A percentile compares a stretch with the other conserved stretches of the same genome.
Conservation (phyloP, 179 eudicot species). For the Pouteria campechiana region DNA sequence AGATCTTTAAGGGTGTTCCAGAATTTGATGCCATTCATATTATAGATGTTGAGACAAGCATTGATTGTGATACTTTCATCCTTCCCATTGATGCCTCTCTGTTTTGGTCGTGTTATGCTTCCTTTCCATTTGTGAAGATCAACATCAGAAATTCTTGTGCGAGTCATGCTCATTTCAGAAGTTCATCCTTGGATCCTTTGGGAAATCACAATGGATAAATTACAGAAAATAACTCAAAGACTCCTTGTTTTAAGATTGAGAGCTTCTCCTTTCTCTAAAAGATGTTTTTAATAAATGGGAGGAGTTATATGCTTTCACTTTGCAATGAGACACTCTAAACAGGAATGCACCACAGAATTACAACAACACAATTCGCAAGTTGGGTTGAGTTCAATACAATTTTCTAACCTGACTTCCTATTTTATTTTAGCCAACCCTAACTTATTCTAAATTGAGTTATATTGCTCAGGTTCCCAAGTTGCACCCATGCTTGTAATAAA, state of each 20-base stretch:
- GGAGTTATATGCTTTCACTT: too few species aligned
- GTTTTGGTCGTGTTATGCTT: slow-evolving; percentile 80
- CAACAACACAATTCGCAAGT: too few species aligned
- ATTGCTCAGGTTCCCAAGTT: too few species aligned
- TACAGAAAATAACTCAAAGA: slow-evolving; percentile 1
- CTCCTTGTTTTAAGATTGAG: slow-evolving; percentile 25
- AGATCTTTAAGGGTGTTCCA: slow-evolving; percentile 60
- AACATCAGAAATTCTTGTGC: slow-evolving; percentile 44
- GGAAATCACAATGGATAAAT: slow-evolving; percentile 9
- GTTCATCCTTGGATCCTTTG: slow-evolving; percentile 14
- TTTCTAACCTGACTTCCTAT: too few species aligned
- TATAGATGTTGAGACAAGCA: slow-evolving; percentile 54
- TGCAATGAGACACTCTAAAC: too few species aligned
- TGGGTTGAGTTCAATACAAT: too few species aligned
- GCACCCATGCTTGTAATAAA: too few species aligned
- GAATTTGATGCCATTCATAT: slow-evolving; percentile 86
- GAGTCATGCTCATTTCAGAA: slow-evolving; percentile 72
- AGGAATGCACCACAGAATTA: too few species aligned
- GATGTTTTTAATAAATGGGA: slow-evolving; percentile 68
- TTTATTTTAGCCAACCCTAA: too few species aligned
- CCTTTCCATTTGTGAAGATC: slow-evolving; percentile 61
- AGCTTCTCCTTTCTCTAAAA: slow-evolving; percentile 66
- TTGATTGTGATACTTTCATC: slow-evolving; percentile 87
- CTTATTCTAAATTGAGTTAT: too few species aligned
- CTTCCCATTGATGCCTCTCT: slow-evolving; percentile 49